Evolutionary conservation across 768 basidiomycete genomes (phyloP).

Genomic region (Suillus plorans): DNA sequence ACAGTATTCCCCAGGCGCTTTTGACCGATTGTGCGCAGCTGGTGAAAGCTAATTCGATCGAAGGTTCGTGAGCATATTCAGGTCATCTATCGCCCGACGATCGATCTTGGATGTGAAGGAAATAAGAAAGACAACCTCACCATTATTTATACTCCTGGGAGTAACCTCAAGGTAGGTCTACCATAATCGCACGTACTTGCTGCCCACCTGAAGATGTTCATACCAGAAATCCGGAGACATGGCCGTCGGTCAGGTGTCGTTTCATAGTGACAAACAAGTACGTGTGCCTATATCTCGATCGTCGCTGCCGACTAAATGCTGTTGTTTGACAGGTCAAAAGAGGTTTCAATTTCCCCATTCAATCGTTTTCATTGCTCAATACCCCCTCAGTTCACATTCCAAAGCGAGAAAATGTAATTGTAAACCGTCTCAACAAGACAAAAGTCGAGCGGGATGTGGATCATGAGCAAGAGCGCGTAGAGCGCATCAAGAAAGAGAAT

Average conservation of each 20-base stretch:
- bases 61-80: constrained; percentile 51
- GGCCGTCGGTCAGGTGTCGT: constrained; percentile 95
- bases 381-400: constrained; percentile 61
- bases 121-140: constrained; percentile 95
- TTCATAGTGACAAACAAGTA: constrained; percentile 88
- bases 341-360: constrained; percentile 38
- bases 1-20: constrained; percentile 76
- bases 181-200: constrained; percentile 2
- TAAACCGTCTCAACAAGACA: constrained; percentile 93
- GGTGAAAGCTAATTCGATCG: constrained; percentile 97
- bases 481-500: constrained; percentile 77
- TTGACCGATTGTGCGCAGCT: constrained; percentile 89
- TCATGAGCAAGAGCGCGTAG: constrained; percentile 85
- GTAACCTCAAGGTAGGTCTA: constrained; percentile 78
- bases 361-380: not conserved
- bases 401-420: constrained; percentile 82
- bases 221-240: constrained; percentile 94
- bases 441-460: constrained; percentile 83
- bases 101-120: constrained; percentile 45
- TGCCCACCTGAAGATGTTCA: not conserved
- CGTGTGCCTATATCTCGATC: constrained; percentile 11
- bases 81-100: not conserved
- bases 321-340: constrained; percentile 66
- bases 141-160: constrained; percentile 90
- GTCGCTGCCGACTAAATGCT: not conserved